Conservation (phyloP, 2,329 filamentous ascomycete species). For the Seiridium cupressi region DNA sequence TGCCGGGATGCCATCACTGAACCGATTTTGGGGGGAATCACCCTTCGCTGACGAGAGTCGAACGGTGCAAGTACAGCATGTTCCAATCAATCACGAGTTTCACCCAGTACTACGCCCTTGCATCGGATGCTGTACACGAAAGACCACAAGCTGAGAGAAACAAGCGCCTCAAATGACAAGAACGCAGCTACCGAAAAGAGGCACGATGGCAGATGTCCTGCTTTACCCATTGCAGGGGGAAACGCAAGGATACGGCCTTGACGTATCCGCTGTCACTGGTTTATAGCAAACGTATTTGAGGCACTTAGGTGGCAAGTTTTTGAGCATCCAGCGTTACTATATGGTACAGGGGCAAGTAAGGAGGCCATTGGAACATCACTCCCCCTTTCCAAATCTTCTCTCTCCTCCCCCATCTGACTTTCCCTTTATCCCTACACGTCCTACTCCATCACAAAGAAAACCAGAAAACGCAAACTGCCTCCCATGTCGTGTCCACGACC, state of each 20-base stretch:
- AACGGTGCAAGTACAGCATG: no score
- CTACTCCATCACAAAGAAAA: neutral
- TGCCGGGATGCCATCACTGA: no score
- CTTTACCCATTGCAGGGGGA: neutral
- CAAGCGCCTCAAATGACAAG: no score
- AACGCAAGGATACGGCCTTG: neutral
- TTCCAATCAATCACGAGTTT: no score
- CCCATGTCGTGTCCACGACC: constrained; percentile 1
- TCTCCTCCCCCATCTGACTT: constrained; percentile 5
- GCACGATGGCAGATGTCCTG: no score
- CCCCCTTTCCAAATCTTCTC: constrained; percentile 1
- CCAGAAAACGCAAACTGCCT: neutral
- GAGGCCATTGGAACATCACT: neutral
- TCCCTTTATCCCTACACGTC: constrained; percentile 2
- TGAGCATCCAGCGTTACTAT: constrained; percentile 10
- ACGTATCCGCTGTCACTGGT: neutral
- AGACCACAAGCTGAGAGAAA: no score
- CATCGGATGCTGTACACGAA: no score
- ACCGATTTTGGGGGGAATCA: no score
- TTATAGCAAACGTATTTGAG: neutral
- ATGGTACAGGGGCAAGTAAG: constrained; percentile 7
- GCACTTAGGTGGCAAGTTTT: neutral
- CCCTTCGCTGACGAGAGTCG: no score
- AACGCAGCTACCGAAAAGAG: no score
- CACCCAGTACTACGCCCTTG: no score